Evolutionary conservation across 306 rosid genomes (phyloP), one percentile per base, ranked within the genome.

Genomic region (Psophocarpus tetragonolobus): DNA sequence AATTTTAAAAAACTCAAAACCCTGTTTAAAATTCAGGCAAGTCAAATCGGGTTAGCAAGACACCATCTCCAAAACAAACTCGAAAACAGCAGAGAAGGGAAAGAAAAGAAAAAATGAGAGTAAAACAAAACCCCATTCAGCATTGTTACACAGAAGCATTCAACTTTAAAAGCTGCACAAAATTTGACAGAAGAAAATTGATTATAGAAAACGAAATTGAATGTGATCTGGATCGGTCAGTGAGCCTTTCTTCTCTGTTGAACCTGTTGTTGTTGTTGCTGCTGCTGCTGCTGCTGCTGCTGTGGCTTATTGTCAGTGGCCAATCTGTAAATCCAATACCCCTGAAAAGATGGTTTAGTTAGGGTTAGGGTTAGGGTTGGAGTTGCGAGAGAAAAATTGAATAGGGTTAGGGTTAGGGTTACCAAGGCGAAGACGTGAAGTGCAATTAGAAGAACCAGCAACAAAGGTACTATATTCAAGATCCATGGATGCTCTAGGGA

Each of bases 341-440:
- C 97, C 98, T 94, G 56, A 41, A 68, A 24, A n/a, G n/a, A n/a
- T n/a, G n/a, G n/a, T n/a, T n/a, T n/a, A n/a, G n/a, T n/a, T n/a
- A n/a, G n/a, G n/a, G n/a, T 29, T 62, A 7, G 4, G 23, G 23
- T 62, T 29, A 30, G 17, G 39, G 14, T 30, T 58, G 9, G 0
- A 0, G 21, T 15, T 10, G 5, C 3, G 41, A 54, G 30, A 54
- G 61, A 54, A 21, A 24, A 26, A 24, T 26, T 1, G 36, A 44
- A 14, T 12, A 30, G 15, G 44, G 4, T 0, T 9, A 27, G 30
- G 10, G 8, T 79, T 79, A 79, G 77, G 78, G 73, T 61, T 77
- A 92, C 98, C 97, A 94, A 72, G 15, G 98, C 97, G 79, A 92
- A 45, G 81, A 94, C 96, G 29, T 95, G 98, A 68, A 90, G 89